phyloP scores from a whole-genome alignment of 306 rosid genomes.

The Trifolium repens region DNA sequence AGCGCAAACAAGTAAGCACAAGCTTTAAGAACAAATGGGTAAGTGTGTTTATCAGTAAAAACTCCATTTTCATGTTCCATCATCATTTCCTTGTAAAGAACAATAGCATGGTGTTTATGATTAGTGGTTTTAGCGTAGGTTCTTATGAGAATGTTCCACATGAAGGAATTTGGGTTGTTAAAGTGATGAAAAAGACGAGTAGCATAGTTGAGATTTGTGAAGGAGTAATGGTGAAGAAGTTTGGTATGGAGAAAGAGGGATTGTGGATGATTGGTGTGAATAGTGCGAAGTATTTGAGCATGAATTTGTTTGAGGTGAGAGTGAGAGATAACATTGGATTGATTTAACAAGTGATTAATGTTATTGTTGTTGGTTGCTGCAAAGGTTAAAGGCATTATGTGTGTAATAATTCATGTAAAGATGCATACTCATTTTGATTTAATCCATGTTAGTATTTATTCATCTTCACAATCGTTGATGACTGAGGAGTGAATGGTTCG shows the following conservation, averaged over 20 bases:
- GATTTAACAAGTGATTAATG: constrained; percentile 57
- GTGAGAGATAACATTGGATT: constrained; percentile 38
- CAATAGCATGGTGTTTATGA: constrained; percentile 49
- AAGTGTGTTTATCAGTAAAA: constrained; percentile 65
- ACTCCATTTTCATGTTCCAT: constrained; percentile 43
- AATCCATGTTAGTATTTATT: too few species aligned
- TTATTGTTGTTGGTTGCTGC: constrained; percentile 27
- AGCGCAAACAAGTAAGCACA: constrained; percentile 67
- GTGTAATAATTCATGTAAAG: too few species aligned
- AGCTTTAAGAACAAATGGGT: constrained; percentile 76
- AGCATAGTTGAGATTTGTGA: constrained; percentile 56
- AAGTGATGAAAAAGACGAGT: constrained; percentile 58
- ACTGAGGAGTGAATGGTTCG: too few species aligned
- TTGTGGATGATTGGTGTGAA: constrained; percentile 48
- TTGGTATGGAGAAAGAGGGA: constrained; percentile 54
- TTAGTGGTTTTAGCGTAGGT: constrained; percentile 63
- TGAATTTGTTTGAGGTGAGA: constrained; percentile 74
- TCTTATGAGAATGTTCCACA: constrained; percentile 84
- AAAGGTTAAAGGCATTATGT: neutral
- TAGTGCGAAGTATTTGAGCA: constrained; percentile 71
- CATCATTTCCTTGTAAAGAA: constrained; percentile 58
- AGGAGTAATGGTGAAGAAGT: constrained; percentile 61
- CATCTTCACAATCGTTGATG: too few species aligned
- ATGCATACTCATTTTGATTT: too few species aligned
- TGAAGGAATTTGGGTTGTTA: constrained; percentile 65